A percentile compares a stretch with the other conserved stretches of the same genome.
These are phyloP conservation scores for Voacanga thouarsii DNA, from an alignment of 257 asterid genomes.

Conservation along the genomic window DNA sequence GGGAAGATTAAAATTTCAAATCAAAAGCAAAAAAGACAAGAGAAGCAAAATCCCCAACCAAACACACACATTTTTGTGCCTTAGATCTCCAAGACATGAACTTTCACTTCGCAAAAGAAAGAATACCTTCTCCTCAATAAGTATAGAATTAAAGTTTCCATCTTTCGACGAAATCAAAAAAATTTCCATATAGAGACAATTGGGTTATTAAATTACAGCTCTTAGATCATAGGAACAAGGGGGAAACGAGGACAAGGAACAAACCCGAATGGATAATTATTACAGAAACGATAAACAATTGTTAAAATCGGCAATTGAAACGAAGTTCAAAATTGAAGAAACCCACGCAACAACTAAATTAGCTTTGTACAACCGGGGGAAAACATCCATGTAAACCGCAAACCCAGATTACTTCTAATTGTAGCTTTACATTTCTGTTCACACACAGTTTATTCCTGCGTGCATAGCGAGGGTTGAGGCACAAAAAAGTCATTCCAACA, in stretches of 20 bases:
- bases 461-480: neutral
- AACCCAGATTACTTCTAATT: constrained; percentile 7
- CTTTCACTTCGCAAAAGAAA: neutral
- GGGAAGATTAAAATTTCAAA: neutral
- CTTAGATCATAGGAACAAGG: neutral
- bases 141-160: neutral
- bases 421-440: no score
- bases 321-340: neutral
- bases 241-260: neutral
- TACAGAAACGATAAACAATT: neutral
- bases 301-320: neutral
- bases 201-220: neutral
- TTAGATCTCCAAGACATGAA: neutral
- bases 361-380: neutral
- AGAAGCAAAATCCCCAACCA: neutral
- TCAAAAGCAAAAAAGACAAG: neutral
- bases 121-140: no score
- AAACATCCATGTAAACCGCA: neutral
- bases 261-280: neutral
- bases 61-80: neutral
- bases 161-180: neutral
- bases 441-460: neutral
- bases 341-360: neutral
- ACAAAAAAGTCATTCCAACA: neutral
- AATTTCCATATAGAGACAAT: neutral